Percentiles rank a stretch among this genome's conserved stretches.
Evolutionary conservation across 2,329 filamentous ascomycete species (phyloP).

Genomic region (Beauveria brongniartii): DNA sequence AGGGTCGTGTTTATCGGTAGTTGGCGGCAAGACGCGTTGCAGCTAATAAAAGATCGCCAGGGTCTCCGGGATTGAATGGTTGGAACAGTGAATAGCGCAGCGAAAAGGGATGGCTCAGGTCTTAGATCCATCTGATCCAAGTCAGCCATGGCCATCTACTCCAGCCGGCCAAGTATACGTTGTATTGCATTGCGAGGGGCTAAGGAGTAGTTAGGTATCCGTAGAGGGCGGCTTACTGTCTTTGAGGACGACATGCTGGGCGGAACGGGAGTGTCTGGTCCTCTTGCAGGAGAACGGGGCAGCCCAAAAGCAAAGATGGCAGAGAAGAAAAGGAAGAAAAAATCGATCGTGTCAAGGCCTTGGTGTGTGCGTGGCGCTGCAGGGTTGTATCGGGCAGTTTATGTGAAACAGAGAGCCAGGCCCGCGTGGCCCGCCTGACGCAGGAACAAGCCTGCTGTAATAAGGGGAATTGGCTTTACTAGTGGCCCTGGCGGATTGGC

Average conservation of each 20-base stretch:
- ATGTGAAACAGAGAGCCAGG: conserved; percentile 7
- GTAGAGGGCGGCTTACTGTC: too few species aligned
- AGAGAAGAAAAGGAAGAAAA: conserved; percentile 4
- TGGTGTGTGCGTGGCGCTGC: background rate
- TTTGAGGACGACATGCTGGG: too few species aligned
- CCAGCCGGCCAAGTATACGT: too few species aligned
- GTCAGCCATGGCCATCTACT: background rate
- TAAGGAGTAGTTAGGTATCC: too few species aligned
- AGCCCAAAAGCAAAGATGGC: background rate
- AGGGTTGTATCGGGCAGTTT: conserved; percentile 7
- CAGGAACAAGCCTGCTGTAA: background rate
- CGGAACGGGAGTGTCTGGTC: background rate
- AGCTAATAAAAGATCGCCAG: background rate
- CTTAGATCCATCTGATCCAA: background rate
- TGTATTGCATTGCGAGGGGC: too few species aligned
- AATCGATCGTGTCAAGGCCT: background rate
- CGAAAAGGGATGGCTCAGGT: background rate
- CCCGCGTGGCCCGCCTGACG: conserved; percentile 7
- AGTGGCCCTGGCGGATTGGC: background rate
- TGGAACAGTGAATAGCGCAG: background rate
- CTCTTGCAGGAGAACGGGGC: background rate
- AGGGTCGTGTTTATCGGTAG: background rate
- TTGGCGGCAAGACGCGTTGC: background rate
- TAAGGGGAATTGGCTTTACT: conserved; percentile 1
- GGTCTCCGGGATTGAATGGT: background rate